Conservation (phyloP, 257 asterid genomes). For the Gentiana dahurica region DNA sequence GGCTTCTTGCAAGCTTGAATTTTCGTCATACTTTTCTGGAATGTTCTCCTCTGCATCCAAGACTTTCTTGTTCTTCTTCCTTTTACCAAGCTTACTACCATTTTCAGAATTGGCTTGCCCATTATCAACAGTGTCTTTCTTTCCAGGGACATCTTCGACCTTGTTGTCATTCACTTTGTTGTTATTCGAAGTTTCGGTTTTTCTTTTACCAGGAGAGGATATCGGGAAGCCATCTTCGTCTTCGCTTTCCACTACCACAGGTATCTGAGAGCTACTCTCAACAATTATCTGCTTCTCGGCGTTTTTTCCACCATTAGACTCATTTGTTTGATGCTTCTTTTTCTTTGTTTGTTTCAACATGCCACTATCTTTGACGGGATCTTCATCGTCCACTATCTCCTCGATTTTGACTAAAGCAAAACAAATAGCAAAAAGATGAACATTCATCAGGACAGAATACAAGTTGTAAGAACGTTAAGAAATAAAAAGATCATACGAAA, state of each 20-base stretch:
- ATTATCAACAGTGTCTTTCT: conserved; percentile 25
- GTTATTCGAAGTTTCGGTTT: conserved; percentile 14
- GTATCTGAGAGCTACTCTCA: conserved; percentile 26
- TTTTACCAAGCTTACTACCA: conserved; percentile 40
- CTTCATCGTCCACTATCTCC: conserved; percentile 75
- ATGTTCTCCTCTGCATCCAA: conserved; percentile 24
- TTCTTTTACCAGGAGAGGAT: conserved; percentile 22
- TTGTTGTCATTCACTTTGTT: conserved; percentile 10
- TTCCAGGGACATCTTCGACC: conserved; percentile 16
- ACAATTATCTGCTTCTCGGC: conserved; percentile 37
- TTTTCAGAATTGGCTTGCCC: conserved; percentile 17
- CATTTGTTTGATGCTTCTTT: conserved; percentile 33
- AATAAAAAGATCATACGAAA: background rate
- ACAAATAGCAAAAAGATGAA: background rate
- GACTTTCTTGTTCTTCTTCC: conserved; percentile 50
- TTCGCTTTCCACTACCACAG: conserved; percentile 57
- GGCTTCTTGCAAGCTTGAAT: conserved; percentile 7
- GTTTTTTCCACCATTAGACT: conserved; percentile 24
- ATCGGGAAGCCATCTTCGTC: conserved; percentile 92
- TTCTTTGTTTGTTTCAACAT: conserved; percentile 35
- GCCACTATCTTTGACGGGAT: conserved; percentile 31
- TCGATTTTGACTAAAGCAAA: conserved; percentile 58
- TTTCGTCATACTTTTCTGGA: conserved; percentile 18
- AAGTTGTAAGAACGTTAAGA: background rate
- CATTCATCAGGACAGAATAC: too few species aligned